Base-by-base conservation (phyloP, 805 yeast species). In the Candida ulmi region DNA sequence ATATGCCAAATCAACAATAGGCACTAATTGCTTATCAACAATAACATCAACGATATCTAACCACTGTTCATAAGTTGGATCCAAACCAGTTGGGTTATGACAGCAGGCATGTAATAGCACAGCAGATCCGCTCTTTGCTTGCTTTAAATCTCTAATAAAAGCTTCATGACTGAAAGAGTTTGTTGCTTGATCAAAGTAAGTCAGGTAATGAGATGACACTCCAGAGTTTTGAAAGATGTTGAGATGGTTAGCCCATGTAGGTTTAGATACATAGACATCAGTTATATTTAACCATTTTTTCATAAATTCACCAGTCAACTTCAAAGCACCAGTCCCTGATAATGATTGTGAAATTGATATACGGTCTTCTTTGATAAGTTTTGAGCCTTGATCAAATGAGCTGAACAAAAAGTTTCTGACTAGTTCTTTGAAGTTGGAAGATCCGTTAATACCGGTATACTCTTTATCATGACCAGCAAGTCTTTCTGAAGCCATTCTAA, bases 31-130 rank as follows among this genome's bases (percentile, higher is more conserved):
- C 58, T 76, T 75, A 36, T 68, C 60, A 51, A 74, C 65, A 30
- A 85, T 58, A 26, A 81, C 76, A 36, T 80, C 77, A 52, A 85
- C 69, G 30, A 91, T 85, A 60, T 73, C 64, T 45, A 74, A 70
- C 96, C 96, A 88, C 59, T 90, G 87, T 47, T 78, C 85, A 21
- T 66, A 63, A 15, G 87, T 78, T 45, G 95, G 93, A 60, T 90
- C 97, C 61, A 90, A 79, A 48, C 97, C 98, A 16, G 97, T 91
- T 40, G 98, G 98, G 70, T 90, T 91, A 69, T 90, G 97, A 55
- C 96, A 93, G 60, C 96, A 88, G 8, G 96, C 96, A 63, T 90
- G 98, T 44, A 90, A 73, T 41, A 90, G 70, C 17, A 88, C 81
- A 38, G 78, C 74, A 17, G 82, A 69, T 21, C 83, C 86, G 26